Conservation (phyloP, 352 stramenopile species). For the Thraustochytrium sp. region DNA sequence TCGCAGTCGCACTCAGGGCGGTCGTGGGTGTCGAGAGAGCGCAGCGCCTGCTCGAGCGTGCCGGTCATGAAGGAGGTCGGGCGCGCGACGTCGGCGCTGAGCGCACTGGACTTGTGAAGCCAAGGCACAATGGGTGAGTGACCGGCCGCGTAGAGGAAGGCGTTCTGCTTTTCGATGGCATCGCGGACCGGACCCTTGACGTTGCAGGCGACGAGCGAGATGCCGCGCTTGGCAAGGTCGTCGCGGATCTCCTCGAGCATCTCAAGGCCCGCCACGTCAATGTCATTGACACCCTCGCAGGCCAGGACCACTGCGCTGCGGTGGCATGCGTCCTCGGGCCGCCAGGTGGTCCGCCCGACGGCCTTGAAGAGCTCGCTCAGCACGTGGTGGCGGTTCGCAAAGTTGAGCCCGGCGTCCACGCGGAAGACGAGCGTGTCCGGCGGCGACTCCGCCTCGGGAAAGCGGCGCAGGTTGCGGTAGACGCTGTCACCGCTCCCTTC, state of each 20-base stretch:
- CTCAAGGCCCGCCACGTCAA: constrained; percentile 6
- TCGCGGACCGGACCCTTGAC: constrained; percentile 22
- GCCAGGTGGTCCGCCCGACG: background rate
- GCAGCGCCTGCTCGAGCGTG: background rate
- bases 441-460: constrained; percentile 50
- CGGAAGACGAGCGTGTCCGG: constrained; percentile 54
- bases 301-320: background rate
- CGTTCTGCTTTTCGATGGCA: constrained; percentile 5
- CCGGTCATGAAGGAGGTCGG: constrained; percentile 18
- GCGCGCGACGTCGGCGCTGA: background rate
- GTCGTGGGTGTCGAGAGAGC: background rate
- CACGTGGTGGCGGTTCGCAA: constrained; percentile 52
- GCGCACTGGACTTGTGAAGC: background rate
- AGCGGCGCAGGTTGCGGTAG: constrained; percentile 56
- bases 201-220: constrained; percentile 9
- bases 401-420: constrained; percentile 54
- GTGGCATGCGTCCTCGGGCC: background rate
- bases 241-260: constrained; percentile 20
- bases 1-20: background rate
- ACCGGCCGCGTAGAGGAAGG: background rate
- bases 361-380: background rate
- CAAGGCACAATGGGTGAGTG: background rate
- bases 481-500: background rate
- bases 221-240: background rate
- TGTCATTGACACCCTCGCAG: constrained; percentile 13